Conservation (phyloP, 164 flowering plant species). For the Piper longum region DNA sequence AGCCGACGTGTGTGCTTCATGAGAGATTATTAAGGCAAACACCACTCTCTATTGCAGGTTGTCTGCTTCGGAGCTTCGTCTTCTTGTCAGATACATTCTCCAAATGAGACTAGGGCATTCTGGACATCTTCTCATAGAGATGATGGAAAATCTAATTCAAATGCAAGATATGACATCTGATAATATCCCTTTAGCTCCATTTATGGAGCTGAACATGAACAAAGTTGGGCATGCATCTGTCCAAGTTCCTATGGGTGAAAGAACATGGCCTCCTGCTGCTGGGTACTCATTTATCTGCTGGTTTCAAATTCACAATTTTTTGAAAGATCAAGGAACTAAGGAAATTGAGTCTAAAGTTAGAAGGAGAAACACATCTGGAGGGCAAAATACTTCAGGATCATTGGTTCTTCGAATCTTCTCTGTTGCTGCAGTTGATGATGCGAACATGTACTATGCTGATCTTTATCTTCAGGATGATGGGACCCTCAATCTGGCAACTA, state of each 20-base stretch:
- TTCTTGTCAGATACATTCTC: constrained; percentile 65
- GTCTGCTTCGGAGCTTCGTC: constrained; percentile 73
- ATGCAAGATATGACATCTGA: constrained; percentile 60
- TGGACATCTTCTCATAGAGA: constrained; percentile 61
- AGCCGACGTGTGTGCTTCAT: constrained; percentile 2
- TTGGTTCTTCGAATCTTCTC: constrained; percentile 68
- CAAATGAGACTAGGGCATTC: constrained; percentile 64
- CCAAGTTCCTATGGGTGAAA: constrained; percentile 91
- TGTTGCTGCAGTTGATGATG: constrained; percentile 66
- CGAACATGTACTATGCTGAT: constrained; percentile 62
- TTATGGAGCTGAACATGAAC: constrained; percentile 89
- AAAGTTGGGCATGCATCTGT: constrained; percentile 86
- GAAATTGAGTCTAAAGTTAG: constrained; percentile 43
- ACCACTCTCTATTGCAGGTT: constrained; percentile 39
- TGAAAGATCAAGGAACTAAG: constrained; percentile 41
- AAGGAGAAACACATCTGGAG: constrained; percentile 22
- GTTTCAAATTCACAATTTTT: constrained; percentile 74
- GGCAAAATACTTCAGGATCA: constrained; percentile 22
- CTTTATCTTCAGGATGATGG: constrained; percentile 94
- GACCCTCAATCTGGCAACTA: constrained; percentile 75
- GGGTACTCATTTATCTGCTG: constrained; percentile 99
- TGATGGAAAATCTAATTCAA: constrained; percentile 79
- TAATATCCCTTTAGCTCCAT: constrained; percentile 84
- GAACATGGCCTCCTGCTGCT: constrained; percentile 99
- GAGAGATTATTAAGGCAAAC: constrained; percentile 3